Percentiles rank a stretch among this genome's conserved stretches.
phyloP scores from a whole-genome alignment of 768 basidiomycete genomes.

The Pulveroboletus sp. region DNA sequence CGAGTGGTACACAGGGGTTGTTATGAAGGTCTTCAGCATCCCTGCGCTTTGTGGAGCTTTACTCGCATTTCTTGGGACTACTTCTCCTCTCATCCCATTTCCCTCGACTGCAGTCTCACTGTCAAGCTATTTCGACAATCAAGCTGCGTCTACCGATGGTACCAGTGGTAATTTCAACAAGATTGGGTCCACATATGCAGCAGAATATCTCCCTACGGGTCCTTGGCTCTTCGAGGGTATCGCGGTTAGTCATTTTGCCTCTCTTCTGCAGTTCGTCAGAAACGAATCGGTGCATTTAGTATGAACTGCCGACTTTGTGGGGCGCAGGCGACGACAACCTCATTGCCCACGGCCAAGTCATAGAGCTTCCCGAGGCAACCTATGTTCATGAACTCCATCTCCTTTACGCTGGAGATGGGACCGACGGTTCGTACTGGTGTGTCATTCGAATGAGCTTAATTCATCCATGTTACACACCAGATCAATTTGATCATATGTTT shows the following conservation, averaged over 20 bases:
- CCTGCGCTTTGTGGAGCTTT: constrained; percentile 19
- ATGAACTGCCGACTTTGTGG: constrained; percentile 8
- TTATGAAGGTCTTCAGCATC: constrained; percentile 19
- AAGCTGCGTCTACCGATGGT: constrained; percentile 39
- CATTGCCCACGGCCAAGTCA: constrained; percentile 38
- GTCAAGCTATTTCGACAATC: constrained; percentile 34
- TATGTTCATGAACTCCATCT: constrained; percentile 46
- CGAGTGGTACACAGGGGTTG: constrained; percentile 7
- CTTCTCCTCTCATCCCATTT: constrained; percentile 23
- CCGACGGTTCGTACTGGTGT: constrained; percentile 17
- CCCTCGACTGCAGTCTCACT: constrained; percentile 32
- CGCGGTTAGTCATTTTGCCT: constrained; percentile 24
- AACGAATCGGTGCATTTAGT: constrained; percentile 26
- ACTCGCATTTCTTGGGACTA: constrained; percentile 15
- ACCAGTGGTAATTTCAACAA: constrained; percentile 38
- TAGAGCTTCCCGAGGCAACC: constrained; percentile 31
- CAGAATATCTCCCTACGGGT: constrained; percentile 37
- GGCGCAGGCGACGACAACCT: constrained; percentile 40
- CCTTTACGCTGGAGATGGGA: constrained; percentile 42
- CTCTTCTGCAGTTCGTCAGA: neutral
- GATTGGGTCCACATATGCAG: constrained; percentile 36
- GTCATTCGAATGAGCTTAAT: neutral
- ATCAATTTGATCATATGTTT: constrained; percentile 34
- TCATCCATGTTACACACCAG: constrained; percentile 8
- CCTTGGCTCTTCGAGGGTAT: constrained; percentile 38